These are phyloP conservation scores for Capsicum chinense DNA, from an alignment of 257 asterid species.

Conservation along the genomic window DNA sequence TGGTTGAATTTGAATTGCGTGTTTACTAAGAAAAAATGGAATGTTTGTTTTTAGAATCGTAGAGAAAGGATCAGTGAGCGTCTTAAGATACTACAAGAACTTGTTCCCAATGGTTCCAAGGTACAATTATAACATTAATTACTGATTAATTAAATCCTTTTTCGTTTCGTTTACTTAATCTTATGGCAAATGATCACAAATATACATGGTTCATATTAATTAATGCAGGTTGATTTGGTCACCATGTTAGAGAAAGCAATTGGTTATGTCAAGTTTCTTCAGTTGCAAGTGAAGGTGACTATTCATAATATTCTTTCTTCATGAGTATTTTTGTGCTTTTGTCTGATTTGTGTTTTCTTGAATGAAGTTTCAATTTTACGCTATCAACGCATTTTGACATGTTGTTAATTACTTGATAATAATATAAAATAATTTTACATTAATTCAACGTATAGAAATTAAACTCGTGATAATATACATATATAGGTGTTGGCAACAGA, in stretches of 20 bases:
- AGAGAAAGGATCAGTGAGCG: slow-evolving; percentile 80
- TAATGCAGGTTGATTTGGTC: slow-evolving; percentile 85
- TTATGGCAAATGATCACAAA: not conserved
- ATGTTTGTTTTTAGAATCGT: slow-evolving; percentile 37
- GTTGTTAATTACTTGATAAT: not conserved
- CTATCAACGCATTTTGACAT: not conserved
- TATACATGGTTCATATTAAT: not conserved
- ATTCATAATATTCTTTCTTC: not conserved
- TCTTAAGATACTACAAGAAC: slow-evolving; percentile 77
- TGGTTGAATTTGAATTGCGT: not conserved
- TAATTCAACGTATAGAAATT: not conserved
- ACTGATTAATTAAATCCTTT: not conserved
- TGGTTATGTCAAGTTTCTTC: slow-evolving; percentile 87
- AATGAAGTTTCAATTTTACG: not conserved
- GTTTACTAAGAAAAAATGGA: slow-evolving; percentile 3
- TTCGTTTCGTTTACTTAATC: not conserved
- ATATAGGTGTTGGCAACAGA: slow-evolving; percentile 85
- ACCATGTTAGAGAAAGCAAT: slow-evolving; percentile 95
- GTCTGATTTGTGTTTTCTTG: not conserved
- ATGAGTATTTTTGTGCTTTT: not conserved
- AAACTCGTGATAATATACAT: not conserved
- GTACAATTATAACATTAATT: slow-evolving; percentile 33
- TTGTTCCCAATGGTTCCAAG: slow-evolving; percentile 96
- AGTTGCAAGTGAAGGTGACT: slow-evolving; percentile 84
- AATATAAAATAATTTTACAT: not conserved